Conservation (phyloP, 2,329 filamentous ascomycete genomes). For the Intubia oerlemansii region DNA sequence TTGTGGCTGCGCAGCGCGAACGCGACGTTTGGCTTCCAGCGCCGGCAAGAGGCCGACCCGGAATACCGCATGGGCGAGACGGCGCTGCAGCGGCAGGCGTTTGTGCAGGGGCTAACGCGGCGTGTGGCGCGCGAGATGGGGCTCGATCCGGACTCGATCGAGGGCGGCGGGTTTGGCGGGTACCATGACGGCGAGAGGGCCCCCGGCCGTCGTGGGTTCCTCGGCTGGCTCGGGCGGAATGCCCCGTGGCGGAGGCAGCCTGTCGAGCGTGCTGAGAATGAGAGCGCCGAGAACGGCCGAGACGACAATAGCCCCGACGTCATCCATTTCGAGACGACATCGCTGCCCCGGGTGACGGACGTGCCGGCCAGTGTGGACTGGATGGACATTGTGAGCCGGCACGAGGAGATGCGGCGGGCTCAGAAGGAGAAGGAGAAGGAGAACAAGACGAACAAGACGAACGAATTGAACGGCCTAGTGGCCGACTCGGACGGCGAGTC, state of each 20-base stretch:
- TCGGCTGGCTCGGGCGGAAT: constrained; percentile 1
- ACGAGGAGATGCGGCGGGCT: too few species aligned
- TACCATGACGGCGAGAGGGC: constrained; percentile 4
- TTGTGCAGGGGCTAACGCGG: constrained; percentile 9
- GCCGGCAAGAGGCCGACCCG: constrained; percentile 9
- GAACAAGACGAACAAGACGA: too few species aligned
- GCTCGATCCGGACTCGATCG: neutral
- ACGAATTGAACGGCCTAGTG: too few species aligned
- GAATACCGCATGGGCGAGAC: constrained; percentile 18
- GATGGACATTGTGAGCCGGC: too few species aligned
- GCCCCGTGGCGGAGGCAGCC: too few species aligned
- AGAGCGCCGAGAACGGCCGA: neutral
- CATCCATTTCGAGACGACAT: neutral
- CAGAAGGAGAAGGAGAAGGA: too few species aligned
- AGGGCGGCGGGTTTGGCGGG: too few species aligned
- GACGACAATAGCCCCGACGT: neutral
- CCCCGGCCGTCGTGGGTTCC: neutral
- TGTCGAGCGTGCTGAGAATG: constrained; percentile 2
- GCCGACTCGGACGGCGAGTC: too few species aligned
- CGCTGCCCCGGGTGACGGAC: too few species aligned
- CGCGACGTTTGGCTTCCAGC: constrained; percentile 8
- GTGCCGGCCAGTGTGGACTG: too few species aligned
- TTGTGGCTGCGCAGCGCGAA: constrained; percentile 8
- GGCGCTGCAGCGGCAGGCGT: constrained; percentile 12
- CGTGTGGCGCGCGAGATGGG: constrained; percentile 5